Conservation (phyloP, 2,329 filamentous ascomycete genomes). For the Sporothrix sp. region DNA sequence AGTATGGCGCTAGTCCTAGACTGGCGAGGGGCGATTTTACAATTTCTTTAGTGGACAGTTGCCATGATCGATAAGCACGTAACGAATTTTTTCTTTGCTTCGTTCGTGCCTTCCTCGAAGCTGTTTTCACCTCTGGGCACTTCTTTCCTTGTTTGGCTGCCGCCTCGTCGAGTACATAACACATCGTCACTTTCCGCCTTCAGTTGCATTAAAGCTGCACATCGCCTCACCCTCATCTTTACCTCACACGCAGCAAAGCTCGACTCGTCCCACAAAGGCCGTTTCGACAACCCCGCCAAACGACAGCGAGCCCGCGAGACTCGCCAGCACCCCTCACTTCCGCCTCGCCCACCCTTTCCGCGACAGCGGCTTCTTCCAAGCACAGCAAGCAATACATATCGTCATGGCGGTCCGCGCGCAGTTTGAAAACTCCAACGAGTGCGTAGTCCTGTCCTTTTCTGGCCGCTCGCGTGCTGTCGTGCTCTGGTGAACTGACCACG, state of each 20-base stretch:
- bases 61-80: constrained; percentile 9
- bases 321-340: constrained; percentile 2
- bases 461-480: background rate
- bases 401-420: constrained; percentile 61
- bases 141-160: background rate
- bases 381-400: constrained; percentile 1
- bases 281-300: too few species aligned
- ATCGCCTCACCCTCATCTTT: background rate
- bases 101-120: constrained; percentile 6
- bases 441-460: constrained; percentile 29
- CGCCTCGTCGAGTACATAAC: constrained; percentile 4
- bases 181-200: background rate
- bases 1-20: constrained; percentile 2
- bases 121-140: constrained; percentile 4
- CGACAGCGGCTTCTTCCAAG: background rate
- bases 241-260: background rate
- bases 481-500: background rate
- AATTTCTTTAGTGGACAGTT: background rate
- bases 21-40: background rate
- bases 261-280: background rate
- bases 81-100: constrained; percentile 4
- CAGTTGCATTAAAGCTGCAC: background rate
- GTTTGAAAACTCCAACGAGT: constrained; percentile 91
- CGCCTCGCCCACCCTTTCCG: background rate
- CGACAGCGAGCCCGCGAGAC: too few species aligned